These are phyloP conservation scores for Cymbidium sinense DNA, from an alignment of 106 monocot species.

Conservation along the genomic window DNA sequence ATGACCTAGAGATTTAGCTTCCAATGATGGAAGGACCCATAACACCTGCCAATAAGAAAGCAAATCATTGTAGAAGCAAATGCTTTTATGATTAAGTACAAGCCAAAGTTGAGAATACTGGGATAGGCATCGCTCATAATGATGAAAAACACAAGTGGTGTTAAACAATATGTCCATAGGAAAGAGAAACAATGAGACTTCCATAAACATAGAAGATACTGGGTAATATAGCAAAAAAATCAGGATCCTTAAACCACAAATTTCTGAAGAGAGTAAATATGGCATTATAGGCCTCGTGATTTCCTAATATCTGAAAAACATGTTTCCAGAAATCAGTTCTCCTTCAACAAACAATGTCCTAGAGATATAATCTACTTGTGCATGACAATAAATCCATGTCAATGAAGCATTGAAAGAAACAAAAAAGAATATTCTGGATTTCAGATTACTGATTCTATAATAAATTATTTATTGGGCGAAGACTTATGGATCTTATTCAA, in stretches of 20 bases:
- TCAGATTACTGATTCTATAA: neutral
- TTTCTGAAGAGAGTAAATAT: neutral
- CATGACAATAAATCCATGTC: neutral
- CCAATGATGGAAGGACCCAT: too few relatives aligned
- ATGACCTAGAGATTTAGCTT: too few relatives aligned
- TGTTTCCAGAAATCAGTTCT: neutral
- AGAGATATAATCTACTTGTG: neutral
- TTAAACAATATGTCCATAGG: neutral
- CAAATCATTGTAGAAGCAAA: too few relatives aligned
- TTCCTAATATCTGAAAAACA: neutral
- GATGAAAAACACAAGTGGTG: neutral
- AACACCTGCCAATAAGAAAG: too few relatives aligned
- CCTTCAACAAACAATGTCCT: neutral
- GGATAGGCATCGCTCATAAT: too few relatives aligned
- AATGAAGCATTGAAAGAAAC: neutral
- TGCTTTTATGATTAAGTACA: too few relatives aligned
- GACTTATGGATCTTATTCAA: too few relatives aligned
- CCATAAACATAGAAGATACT: too few relatives aligned
- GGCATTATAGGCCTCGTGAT: neutral
- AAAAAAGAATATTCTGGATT: neutral
- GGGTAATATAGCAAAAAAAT: too few relatives aligned
- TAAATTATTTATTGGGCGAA: neutral
- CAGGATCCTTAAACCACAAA: too few relatives aligned
- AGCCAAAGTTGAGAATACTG: neutral
- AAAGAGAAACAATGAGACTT: too few relatives aligned